Percentiles rank a stretch among this genome's conserved stretches.
Evolutionary conservation across 78 protist species (phyloP).

Genomic region (Acrasis kona): DNA sequence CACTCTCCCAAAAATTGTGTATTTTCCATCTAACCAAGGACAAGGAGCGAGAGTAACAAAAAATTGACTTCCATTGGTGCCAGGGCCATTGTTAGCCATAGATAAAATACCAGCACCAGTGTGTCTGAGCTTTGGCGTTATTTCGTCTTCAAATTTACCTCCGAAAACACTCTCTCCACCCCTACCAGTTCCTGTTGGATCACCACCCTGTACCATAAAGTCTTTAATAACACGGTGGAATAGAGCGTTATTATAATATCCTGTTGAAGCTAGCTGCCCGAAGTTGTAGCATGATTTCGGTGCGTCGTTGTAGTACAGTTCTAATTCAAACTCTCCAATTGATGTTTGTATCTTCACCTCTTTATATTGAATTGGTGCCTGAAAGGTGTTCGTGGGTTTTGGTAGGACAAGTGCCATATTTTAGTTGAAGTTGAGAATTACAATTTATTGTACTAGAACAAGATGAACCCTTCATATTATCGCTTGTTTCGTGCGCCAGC

Average conservation of each 20-base stretch:
- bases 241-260: conserved; percentile 61
- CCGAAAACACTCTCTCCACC: conserved; percentile 15
- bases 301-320: neutral
- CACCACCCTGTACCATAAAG: conserved; percentile 96
- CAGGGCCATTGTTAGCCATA: conserved; percentile 27
- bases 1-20: conserved; percentile 93
- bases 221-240: conserved; percentile 30
- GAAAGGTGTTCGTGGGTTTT: too few relatives aligned
- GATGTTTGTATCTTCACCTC: neutral
- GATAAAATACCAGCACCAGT: neutral
- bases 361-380: too few relatives aligned
- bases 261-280: conserved; percentile 60
- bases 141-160: neutral
- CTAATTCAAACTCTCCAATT: conserved; percentile 1
- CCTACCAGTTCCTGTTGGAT: conserved; percentile 53
- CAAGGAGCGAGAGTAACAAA: conserved; percentile 34
- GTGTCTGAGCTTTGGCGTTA: neutral
- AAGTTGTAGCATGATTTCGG: conserved; percentile 96
- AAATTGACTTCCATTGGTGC: conserved; percentile 48
- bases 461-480: too few relatives aligned
- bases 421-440: too few relatives aligned
- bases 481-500: too few relatives aligned
- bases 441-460: too few relatives aligned
- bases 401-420: too few relatives aligned
- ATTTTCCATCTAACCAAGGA: conserved; percentile 88